Evolutionary conservation across 495 filamentous ascomycete species (phyloP), one percentile per base, ranked within the genome.

Genomic region (Lepidopterella palustris): DNA sequence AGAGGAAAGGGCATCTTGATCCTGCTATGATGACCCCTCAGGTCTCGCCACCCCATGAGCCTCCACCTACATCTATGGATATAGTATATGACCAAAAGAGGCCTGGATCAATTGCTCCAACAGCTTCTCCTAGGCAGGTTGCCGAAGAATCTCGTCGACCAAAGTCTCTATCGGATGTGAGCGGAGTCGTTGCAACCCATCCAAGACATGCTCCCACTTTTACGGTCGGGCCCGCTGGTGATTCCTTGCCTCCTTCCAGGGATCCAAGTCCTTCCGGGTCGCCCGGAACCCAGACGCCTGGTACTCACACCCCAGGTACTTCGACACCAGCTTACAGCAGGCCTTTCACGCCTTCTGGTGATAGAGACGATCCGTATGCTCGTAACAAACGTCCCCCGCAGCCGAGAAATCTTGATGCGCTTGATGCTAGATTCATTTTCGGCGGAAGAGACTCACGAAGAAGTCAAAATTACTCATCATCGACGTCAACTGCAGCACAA

Each of bases 341-440:
- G 26, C 84, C 90, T 18, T 87, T 88, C 60, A 90, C 89, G 40
- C 92, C 90, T 3, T 77, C 83, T 10, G 90, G 87, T 18, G 90
- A 95, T 31, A 82, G 76, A 24, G 88, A 96, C 71, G 91, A 97
- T 68, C 91, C 92, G 6, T 95, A 95, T 71, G 87, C 89, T 15
- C 86, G 89, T 57, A 86, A 81, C 68, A 92, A 86, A 66, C 85
- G 92, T 18, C 84, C 84, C 23, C 84, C 85, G 4, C 89, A 89
- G 64, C 74, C 82, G 23, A 84, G 82, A 60, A 84, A 86, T 59
- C 75, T 85, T 18, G 78, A 84, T 48, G 72, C 80, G 47, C 85
- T 96, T 42, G 92, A 97, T 65, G 78, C 87, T 23, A 81, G 92
- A 61, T 97, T 96, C 58, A 84, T 93, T 29, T 97, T 98, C 67